Conservation (phyloP, 495 filamentous ascomycete species). For the Penicillium lagena region DNA sequence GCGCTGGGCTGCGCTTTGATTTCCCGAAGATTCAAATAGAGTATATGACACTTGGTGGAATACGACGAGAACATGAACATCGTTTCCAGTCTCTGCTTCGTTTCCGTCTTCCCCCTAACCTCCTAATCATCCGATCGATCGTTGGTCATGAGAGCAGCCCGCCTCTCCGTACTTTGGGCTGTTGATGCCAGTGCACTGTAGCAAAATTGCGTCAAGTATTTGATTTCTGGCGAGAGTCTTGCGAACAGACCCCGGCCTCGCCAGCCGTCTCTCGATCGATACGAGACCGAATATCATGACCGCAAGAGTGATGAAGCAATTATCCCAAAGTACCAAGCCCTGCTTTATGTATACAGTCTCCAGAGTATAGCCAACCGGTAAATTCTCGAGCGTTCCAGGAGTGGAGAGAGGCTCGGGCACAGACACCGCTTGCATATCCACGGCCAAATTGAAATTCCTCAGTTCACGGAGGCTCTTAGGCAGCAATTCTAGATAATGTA, state of each 20-base stretch:
- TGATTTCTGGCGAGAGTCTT: background rate
- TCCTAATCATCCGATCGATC: background rate
- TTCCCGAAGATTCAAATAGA: constrained; percentile 21
- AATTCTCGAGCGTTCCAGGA: too few relatives aligned
- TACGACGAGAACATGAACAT: too few relatives aligned
- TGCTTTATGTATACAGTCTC: too few relatives aligned
- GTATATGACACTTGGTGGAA: background rate
- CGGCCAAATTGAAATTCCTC: too few relatives aligned
- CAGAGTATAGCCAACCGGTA: too few relatives aligned
- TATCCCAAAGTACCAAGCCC: background rate
- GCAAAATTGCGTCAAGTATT: constrained; percentile 1
- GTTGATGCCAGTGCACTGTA: constrained; percentile 5
- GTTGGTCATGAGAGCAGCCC: background rate
- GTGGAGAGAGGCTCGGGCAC: too few relatives aligned
- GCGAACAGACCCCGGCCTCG: background rate
- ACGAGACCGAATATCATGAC: background rate
- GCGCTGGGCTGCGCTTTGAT: constrained; percentile 6
- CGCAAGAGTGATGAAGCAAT: background rate
- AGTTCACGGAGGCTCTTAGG: too few relatives aligned
- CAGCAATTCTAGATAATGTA: too few relatives aligned
- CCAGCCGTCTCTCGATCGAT: constrained; percentile 1
- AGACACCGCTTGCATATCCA: too few relatives aligned
- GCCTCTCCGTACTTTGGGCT: background rate
- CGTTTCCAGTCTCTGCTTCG: too few relatives aligned
- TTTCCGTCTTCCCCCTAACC: background rate